A percentile compares a stretch with the other conserved stretches of the same genome.
Conservation (phyloP, 768 basidiomycete species). For the Harrya chromipes region DNA sequence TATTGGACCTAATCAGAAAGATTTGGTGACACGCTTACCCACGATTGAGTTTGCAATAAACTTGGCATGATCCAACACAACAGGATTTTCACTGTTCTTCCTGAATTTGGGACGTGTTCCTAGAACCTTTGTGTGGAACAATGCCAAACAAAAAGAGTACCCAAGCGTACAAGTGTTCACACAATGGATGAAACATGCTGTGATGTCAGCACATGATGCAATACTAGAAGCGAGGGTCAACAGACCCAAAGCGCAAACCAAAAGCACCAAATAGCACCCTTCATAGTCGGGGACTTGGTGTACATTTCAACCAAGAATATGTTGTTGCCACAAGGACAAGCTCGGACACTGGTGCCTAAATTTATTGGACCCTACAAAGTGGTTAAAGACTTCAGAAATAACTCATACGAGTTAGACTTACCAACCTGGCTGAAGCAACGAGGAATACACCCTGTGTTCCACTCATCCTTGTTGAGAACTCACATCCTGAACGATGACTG, state of each 20-base stretch:
- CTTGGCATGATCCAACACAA: constrained; percentile 8
- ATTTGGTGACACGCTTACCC: constrained; percentile 7
- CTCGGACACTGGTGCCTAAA: too few relatives aligned
- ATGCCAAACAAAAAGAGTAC: constrained; percentile 3
- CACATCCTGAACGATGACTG: constrained; percentile 27
- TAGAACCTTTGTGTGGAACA: constrained; percentile 20
- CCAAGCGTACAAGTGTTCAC: constrained; percentile 31
- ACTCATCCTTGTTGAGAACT: constrained; percentile 26
- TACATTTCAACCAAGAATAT: too few relatives aligned
- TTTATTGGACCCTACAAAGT: too few relatives aligned
- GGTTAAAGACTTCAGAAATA: too few relatives aligned
- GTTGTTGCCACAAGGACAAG: too few relatives aligned
- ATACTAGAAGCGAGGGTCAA: constrained; percentile 32
- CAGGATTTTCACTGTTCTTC: constrained; percentile 21
- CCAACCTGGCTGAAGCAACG: constrained; percentile 21
- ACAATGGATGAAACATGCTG: constrained; percentile 21
- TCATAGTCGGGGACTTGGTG: too few relatives aligned
- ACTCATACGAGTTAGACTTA: constrained; percentile 2
- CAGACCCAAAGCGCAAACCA: constrained; percentile 31
- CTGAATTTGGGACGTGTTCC: too few relatives aligned
- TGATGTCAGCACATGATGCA: constrained; percentile 33
- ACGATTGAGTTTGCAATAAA: constrained; percentile 26
- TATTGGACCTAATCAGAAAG: constrained; percentile 2
- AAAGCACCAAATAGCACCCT: not conserved
- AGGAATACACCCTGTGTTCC: constrained; percentile 33